Evolutionary conservation across 768 basidiomycete genomes (phyloP), one percentile per base, ranked within the genome.

Genomic region (Russula vinacea): DNA sequence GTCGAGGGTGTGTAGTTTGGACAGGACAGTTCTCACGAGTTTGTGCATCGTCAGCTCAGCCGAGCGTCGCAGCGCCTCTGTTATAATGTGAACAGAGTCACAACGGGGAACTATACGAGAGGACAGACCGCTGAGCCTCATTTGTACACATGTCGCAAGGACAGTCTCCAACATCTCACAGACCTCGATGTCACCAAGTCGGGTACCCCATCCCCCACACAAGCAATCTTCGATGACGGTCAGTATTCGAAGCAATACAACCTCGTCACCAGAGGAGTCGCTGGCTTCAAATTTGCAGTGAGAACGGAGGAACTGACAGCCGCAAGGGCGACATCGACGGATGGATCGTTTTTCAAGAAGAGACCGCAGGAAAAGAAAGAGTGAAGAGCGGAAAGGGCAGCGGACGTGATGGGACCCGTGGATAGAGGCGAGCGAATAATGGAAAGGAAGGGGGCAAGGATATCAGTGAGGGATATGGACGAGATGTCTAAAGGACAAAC

Each of bases 141-240:
- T 95, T 73, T 98, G 91, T 74, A 96, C 98, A 68, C 94, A 94
- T 56, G 96, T 98, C 13, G 94, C 96, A 69, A 99, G 76, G 5
- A 98, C 96, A 1, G 95, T 96, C 75, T 99, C 97, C 69, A 99
- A 78, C 89, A 99, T 94, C 76, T 98, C 97, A 73, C 97, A 99
- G 17, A 98, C 88, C 73, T 94, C 93, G 58, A 97, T 84, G 70
- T 99, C 96, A 32, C 91, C 92, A 40, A 98, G 81, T 11, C 80
- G 78, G n/a, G 76, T 73, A 1, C 91, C 89, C 33, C 92, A 84
- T 62, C 75, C 77, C 62, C 85, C 81, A 67, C 88, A 87, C 67
- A 97, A 79, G 70, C 90, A 89, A 67, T 90, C 86, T 66, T 92
- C 85, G 58, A 96, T 94, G 19, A 98, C 87, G 9, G 87, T 83